These are phyloP conservation scores for Cardiospermum halicacabum DNA, from an alignment of 345 rosid species.

Conservation along the genomic window DNA sequence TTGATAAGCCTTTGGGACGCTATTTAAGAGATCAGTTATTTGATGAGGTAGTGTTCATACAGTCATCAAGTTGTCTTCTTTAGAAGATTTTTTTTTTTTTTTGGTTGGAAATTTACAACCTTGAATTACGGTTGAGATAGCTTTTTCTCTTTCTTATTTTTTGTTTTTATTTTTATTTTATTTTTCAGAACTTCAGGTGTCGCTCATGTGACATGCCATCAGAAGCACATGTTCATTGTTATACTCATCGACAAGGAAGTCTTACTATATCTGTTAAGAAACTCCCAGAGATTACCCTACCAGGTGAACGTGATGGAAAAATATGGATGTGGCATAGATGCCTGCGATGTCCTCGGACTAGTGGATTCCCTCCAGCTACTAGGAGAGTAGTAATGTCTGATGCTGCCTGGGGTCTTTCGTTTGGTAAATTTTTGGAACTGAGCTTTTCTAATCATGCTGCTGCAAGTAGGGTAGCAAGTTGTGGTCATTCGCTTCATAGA, in stretches of 20 bases:
- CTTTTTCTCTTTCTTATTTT: too few relatives aligned
- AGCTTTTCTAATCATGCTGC: conserved; percentile 99
- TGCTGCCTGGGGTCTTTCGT: conserved; percentile 98
- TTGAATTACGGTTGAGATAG: conserved; percentile 4
- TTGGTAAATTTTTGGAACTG: conserved; percentile 94
- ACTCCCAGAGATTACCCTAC: conserved; percentile 55
- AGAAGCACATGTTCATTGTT: conserved; percentile 95
- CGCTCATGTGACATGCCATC: conserved; percentile 83
- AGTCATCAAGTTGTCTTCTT: conserved; percentile 4
- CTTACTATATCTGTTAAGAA: conserved; percentile 90
- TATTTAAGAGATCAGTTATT: conserved; percentile 82
- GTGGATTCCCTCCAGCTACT: conserved; percentile 92
- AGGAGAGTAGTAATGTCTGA: conserved; percentile 92
- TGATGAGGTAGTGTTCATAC: conserved; percentile 59
- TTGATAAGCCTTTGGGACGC: conserved; percentile 92
- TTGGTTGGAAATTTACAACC: not conserved
- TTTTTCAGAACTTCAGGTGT: conserved; percentile 58
- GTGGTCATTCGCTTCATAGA: conserved; percentile 98
- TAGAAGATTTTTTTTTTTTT: not conserved
- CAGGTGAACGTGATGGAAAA: conserved; percentile 88
- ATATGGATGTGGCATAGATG: conserved; percentile 99
- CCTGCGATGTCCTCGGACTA: conserved; percentile 73
- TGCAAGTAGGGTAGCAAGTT: conserved; percentile 97
- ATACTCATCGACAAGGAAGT: conserved; percentile 93
- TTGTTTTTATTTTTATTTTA: too few relatives aligned